Percentiles rank a stretch among this genome's conserved stretches.
Conservation (phyloP, 148 eudicot species). For the Rhododendron kiyosumense region DNA sequence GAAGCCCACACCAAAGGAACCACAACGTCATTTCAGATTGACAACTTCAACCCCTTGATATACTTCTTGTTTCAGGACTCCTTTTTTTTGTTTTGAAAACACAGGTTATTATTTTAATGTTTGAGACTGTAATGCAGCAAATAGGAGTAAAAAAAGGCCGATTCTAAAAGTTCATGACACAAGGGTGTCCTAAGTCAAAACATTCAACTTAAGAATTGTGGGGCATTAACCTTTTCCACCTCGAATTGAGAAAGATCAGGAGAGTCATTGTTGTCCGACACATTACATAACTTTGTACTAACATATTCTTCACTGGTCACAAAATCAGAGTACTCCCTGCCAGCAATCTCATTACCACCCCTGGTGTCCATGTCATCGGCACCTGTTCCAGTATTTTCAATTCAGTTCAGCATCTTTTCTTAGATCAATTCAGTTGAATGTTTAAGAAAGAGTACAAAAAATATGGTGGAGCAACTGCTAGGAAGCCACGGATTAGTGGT, state of each 20-base stretch:
- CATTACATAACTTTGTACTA: slow-evolving; percentile 16
- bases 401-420: not conserved
- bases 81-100: too few species aligned
- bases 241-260: slow-evolving; percentile 11
- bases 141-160: not conserved
- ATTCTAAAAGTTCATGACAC: not conserved
- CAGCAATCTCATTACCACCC: slow-evolving; percentile 3
- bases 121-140: not conserved
- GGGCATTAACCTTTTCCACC: slow-evolving; percentile 42
- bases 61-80: not conserved
- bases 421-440: not conserved
- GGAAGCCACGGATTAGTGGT: not conserved
- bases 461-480: not conserved
- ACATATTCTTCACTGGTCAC: slow-evolving; percentile 13
- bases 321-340: slow-evolving; percentile 20
- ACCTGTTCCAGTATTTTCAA: slow-evolving; percentile 18
- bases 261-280: slow-evolving; percentile 18
- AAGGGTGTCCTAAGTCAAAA: not conserved
- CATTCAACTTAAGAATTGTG: not conserved
- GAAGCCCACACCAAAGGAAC: slow-evolving; percentile 5
- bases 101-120: not conserved
- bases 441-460: not conserved
- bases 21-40: not conserved
- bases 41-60: not conserved
- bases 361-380: slow-evolving; percentile 15